A percentile compares a stretch with the other conserved stretches of the same genome.
These are phyloP conservation scores for Fusarium multiceps DNA, from an alignment of 2,329 filamentous ascomycete genomes.

Conservation along the genomic window DNA sequence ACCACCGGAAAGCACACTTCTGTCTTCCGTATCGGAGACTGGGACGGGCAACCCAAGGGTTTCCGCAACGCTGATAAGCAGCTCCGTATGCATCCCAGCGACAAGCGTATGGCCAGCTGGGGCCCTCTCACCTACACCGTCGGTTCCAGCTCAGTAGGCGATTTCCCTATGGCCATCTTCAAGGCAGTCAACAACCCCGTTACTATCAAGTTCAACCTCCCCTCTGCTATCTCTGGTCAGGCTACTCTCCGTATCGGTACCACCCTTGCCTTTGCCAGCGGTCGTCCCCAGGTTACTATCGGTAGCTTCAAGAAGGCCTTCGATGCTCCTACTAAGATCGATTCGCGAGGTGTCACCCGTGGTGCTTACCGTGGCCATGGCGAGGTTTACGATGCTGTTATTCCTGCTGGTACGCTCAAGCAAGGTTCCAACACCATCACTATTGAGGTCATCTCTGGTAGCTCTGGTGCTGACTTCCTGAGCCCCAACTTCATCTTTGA, in stretches of 20 bases:
- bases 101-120: slow-evolving; percentile 72
- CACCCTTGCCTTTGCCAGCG: slow-evolving; percentile 70
- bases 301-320: slow-evolving; percentile 59
- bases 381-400: slow-evolving; percentile 71
- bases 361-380: slow-evolving; percentile 73
- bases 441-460: slow-evolving; percentile 69
- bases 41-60: slow-evolving; percentile 71
- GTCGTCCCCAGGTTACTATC: slow-evolving; percentile 69
- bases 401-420: slow-evolving; percentile 68
- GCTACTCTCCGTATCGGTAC: slow-evolving; percentile 73
- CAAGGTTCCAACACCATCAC: slow-evolving; percentile 72
- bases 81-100: slow-evolving; percentile 75
- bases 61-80: slow-evolving; percentile 76
- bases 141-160: slow-evolving; percentile 61
- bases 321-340: slow-evolving; percentile 68
- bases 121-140: slow-evolving; percentile 70
- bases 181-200: slow-evolving; percentile 68
- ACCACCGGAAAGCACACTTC: slow-evolving; percentile 60
- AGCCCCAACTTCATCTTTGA: slow-evolving; percentile 63
- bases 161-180: slow-evolving; percentile 75
- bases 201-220: slow-evolving; percentile 69
- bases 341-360: slow-evolving; percentile 72
- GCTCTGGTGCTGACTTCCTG: slow-evolving; percentile 64
- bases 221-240: slow-evolving; percentile 59
- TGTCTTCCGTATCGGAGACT: slow-evolving; percentile 73